Base-by-base conservation (phyloP, 192 early-diverging fungal species). In the Chytriomyces sp. region DNA sequence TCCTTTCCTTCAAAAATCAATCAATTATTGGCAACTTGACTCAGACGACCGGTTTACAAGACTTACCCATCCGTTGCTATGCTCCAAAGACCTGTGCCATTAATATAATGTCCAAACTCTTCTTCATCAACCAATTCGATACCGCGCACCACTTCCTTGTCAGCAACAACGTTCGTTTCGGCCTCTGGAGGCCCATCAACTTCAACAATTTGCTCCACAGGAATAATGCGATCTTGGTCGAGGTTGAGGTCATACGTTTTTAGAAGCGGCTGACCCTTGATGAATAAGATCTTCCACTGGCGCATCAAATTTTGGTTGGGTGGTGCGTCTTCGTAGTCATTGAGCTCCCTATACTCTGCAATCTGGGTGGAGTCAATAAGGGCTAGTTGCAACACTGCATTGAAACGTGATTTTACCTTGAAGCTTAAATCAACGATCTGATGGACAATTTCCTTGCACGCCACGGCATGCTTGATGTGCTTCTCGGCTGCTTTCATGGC, bases 241-340 rank as follows among this genome's bases (percentile, higher is more conserved):
- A 86, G 41, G 19, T 78, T 76, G 4, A 80, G 49, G 39, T 79
- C 67, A 70, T 82, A 82, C 52, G 61, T 55, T 37, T 57, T 67
- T 4, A 75, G 37, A 40, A 88, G 41, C 30, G 82, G 64, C 52
- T 76, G 55, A 37, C 78, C 79, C n/a, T 75, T 59, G 8, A 78
- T 38, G 72, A 88, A 87, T 28, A 88, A 70, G 8, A 69, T 79
- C 75, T 88, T 88, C 85, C 85, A 88, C 56, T 88, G 84, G 7
- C 80, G 63, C 32, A 88, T 28, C 33, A 82, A 64, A 56, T 82
- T 84, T 49, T 38, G 37, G 56, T 68, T 68, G 3, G 66, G 66
- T 25, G 83, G 83, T 4, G 82, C 59, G 32, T 87, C 81, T 22
- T 73, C 73, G 12, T 76, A 75, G 62, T 88, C 87, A 60, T 85